Percentiles rank a stretch among this genome's conserved stretches.
These are phyloP conservation scores for Annulohypoxylon moriforme DNA, from an alignment of 495 filamentous ascomycete genomes.

Conservation along the genomic window DNA sequence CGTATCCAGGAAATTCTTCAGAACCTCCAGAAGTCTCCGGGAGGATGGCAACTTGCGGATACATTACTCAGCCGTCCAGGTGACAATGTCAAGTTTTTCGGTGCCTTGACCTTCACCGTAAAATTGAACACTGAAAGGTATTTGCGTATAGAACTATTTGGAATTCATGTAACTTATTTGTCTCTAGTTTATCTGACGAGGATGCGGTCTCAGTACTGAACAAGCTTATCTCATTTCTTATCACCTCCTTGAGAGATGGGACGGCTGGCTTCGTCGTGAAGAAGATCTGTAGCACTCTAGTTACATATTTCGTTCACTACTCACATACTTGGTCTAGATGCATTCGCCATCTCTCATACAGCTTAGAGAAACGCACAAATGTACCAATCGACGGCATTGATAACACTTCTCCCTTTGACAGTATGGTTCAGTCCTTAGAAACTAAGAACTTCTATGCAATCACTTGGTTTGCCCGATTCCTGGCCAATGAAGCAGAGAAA, in stretches of 20 bases:
- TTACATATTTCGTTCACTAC: conserved; percentile 81
- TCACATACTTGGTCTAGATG: conserved; percentile 74
- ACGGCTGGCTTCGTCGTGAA: conserved; percentile 74
- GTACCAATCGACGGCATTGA: conserved; percentile 61
- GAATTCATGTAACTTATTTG: conserved; percentile 52
- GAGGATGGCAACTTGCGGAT: conserved; percentile 89
- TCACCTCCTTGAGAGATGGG: conserved; percentile 66
- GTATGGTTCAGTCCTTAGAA: conserved; percentile 66
- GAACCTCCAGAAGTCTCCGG: conserved; percentile 75
- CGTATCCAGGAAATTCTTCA: conserved; percentile 82
- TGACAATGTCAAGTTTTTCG: conserved; percentile 87
- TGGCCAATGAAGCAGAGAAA: conserved; percentile 82
- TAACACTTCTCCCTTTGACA: conserved; percentile 60
- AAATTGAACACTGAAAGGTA: conserved; percentile 90
- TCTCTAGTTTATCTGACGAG: conserved; percentile 67
- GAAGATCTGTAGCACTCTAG: conserved; percentile 86
- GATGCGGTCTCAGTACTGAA: conserved; percentile 73
- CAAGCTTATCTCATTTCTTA: conserved; percentile 74
- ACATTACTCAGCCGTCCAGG: conserved; percentile 71
- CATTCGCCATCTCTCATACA: conserved; percentile 73
- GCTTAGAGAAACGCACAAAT: conserved; percentile 65
- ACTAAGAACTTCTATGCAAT: conserved; percentile 66
- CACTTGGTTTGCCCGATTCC: conserved; percentile 76
- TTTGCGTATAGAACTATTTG: conserved; percentile 12
- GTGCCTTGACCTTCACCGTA: conserved; percentile 91